Percentiles rank a stretch among this genome's conserved stretches.
These are phyloP conservation scores for Myriosclerotinia duriaeana DNA, from an alignment of 2,329 filamentous ascomycete species.

Conservation along the genomic window DNA sequence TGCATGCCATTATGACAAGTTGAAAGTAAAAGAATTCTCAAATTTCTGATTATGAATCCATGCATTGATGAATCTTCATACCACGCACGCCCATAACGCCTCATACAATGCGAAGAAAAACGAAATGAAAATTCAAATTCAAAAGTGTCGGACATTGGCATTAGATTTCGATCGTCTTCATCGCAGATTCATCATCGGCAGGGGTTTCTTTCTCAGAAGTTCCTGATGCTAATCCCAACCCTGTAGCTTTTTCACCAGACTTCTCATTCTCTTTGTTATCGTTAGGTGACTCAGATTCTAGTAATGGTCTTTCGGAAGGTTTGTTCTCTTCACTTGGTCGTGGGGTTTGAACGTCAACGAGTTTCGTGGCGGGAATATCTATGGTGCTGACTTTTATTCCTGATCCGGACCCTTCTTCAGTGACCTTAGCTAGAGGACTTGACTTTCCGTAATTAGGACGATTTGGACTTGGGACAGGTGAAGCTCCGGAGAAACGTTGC, in stretches of 20 bases:
- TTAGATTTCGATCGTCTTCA: conserved; percentile 44
- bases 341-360: conserved; percentile 42
- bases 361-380: conserved; percentile 34
- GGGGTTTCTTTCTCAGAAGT: conserved; percentile 35
- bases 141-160: conserved; percentile 11
- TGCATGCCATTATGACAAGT: conserved; percentile 13
- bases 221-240: conserved; percentile 32
- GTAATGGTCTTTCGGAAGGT: conserved; percentile 35
- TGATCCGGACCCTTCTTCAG: conserved; percentile 57
- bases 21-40: conserved; percentile 2
- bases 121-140: conserved; percentile 16
- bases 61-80: conserved; percentile 11
- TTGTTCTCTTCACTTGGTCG: conserved; percentile 38
- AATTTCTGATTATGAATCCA: conserved; percentile 15
- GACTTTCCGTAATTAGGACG: conserved; percentile 65
- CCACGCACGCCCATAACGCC: conserved; percentile 18
- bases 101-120: conserved; percentile 21
- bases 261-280: conserved; percentile 39
- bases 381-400: conserved; percentile 35
- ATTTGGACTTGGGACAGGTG: conserved; percentile 63
- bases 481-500: conserved; percentile 65
- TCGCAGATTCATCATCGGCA: conserved; percentile 40
- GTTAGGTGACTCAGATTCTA: conserved; percentile 33
- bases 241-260: conserved; percentile 27
- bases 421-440: conserved; percentile 71